A percentile compares a stretch with the other conserved stretches of the same genome.
These are phyloP conservation scores for Ceratorhiza oryzae-sativae DNA, from an alignment of 1,284 basidiomycete genomes.

Conservation along the genomic window DNA sequence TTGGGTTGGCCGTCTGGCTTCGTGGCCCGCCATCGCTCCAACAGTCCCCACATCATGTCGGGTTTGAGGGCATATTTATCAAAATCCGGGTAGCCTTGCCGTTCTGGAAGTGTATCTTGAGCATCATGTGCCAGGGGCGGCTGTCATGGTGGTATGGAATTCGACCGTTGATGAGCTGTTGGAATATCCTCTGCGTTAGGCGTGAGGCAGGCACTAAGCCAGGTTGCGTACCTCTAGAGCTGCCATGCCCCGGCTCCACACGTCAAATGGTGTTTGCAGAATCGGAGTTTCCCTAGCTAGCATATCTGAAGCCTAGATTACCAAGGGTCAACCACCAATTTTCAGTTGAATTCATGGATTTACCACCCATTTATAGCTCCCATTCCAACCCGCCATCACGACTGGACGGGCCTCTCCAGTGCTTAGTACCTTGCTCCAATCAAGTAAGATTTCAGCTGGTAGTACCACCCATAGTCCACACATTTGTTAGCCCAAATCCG, in stretches of 20 bases:
- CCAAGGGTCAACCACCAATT: not conserved
- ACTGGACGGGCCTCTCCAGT: not conserved
- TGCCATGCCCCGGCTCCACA: slow-evolving; percentile 16
- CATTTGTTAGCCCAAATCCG: slow-evolving; percentile 26
- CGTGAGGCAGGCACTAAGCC: too few species aligned
- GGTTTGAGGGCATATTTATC: slow-evolving; percentile 21
- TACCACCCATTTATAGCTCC: not conserved
- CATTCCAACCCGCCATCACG: not conserved
- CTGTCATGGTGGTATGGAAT: not conserved
- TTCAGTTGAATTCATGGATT: not conserved
- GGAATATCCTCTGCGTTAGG: not conserved
- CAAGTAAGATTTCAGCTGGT: too few species aligned
- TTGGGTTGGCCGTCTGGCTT: slow-evolving; percentile 5
- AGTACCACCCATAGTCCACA: not conserved
- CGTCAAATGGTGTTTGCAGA: not conserved
- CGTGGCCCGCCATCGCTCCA: slow-evolving; percentile 9
- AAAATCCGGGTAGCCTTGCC: not conserved
- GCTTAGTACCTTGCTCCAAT: not conserved
- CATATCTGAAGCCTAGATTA: not conserved
- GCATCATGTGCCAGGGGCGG: not conserved
- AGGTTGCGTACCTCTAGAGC: slow-evolving; percentile 12
- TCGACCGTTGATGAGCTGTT: not conserved
- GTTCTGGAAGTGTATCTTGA: not conserved
- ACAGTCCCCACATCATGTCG: not conserved
- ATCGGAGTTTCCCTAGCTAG: not conserved